Percentiles rank a stretch among this genome's conserved stretches.
Conservation (phyloP, 1,139 yeast species). For the Yamadazyma dendronema region DNA sequence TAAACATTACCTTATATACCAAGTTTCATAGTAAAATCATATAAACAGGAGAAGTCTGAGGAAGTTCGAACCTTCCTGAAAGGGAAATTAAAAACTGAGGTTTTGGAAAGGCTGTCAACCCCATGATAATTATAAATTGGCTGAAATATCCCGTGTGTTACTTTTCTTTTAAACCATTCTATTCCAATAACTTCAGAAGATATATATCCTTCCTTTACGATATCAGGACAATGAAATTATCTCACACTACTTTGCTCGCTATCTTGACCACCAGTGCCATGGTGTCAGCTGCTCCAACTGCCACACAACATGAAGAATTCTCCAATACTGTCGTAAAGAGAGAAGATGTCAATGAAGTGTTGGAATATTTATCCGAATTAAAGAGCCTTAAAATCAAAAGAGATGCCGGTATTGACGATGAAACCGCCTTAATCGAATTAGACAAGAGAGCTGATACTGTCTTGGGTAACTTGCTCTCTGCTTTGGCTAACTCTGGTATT, state of each 20-base stretch:
- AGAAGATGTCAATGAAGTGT: slow-evolving; percentile 35
- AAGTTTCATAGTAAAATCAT: neutral
- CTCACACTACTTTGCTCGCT: slow-evolving; percentile 43
- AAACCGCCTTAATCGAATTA: slow-evolving; percentile 27
- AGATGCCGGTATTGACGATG: slow-evolving; percentile 30
- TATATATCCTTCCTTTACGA: neutral
- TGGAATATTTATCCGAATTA: slow-evolving; percentile 35
- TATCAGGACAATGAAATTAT: slow-evolving; percentile 49
- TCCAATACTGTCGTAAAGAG: slow-evolving; percentile 34
- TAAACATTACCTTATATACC: slow-evolving; percentile 7
- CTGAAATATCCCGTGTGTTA: neutral
- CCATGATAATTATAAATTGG: slow-evolving; percentile 1
- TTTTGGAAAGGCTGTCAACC: neutral
- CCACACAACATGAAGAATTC: slow-evolving; percentile 10
- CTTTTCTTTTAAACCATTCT: neutral
- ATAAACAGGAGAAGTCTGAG: slow-evolving; percentile 7
- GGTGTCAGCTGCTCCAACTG: slow-evolving; percentile 42
- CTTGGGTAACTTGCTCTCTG: slow-evolving; percentile 36
- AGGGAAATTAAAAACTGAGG: slow-evolving; percentile 4
- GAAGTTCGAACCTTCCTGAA: slow-evolving; percentile 8
- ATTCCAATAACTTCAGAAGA: slow-evolving; percentile 1
- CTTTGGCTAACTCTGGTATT: slow-evolving; percentile 41
- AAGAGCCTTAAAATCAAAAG: slow-evolving; percentile 34
- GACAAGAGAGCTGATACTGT: slow-evolving; percentile 40
- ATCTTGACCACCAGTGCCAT: slow-evolving; percentile 40